phyloP scores from a whole-genome alignment of 2,329 filamentous ascomycete genomes.

The Aspergillus aculeatus region DNA sequence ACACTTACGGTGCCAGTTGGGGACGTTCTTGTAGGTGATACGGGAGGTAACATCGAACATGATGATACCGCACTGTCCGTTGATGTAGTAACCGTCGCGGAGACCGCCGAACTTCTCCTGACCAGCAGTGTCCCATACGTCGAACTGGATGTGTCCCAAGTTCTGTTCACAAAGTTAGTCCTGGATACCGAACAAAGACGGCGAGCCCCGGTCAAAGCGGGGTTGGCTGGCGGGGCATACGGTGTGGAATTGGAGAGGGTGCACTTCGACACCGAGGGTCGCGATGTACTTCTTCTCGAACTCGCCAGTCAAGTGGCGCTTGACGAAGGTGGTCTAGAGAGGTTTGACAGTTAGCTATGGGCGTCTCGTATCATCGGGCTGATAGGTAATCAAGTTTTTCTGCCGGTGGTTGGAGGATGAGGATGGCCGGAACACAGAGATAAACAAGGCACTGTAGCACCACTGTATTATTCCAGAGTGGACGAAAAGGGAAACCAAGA shows the following conservation, averaged over 20 bases:
- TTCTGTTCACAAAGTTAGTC: slow-evolving; percentile 57
- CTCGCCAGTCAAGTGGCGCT: slow-evolving; percentile 99
- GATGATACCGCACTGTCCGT: slow-evolving; percentile 99
- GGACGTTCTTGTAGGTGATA: slow-evolving; percentile 99
- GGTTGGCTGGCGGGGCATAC: slow-evolving; percentile 61
- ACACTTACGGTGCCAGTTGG: slow-evolving; percentile 98
- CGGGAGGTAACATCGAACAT: slow-evolving; percentile 99
- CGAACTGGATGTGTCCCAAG: slow-evolving; percentile 94
- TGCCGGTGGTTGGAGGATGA: slow-evolving; percentile 22
- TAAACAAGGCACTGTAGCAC: slow-evolving; percentile 13
- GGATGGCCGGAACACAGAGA: slow-evolving; percentile 21
- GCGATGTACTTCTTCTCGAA: slow-evolving; percentile 99
- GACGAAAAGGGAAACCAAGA: not conserved
- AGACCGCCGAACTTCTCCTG: slow-evolving; percentile 99
- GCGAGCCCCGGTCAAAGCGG: slow-evolving; percentile 26
- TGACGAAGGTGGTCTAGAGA: slow-evolving; percentile 95
- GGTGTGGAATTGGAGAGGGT: slow-evolving; percentile 96
- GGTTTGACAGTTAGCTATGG: slow-evolving; percentile 12
- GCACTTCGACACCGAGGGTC: slow-evolving; percentile 98
- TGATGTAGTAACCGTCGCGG: slow-evolving; percentile 99
- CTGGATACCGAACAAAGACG: slow-evolving; percentile 11
- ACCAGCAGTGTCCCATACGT: slow-evolving; percentile 98
- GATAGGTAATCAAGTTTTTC: slow-evolving; percentile 27
- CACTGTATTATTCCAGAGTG: not conserved
- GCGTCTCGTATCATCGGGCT: slow-evolving; percentile 9